Conservation (phyloP, 495 filamentous ascomycete genomes). For the Hyaloscypha hepaticicola region DNA sequence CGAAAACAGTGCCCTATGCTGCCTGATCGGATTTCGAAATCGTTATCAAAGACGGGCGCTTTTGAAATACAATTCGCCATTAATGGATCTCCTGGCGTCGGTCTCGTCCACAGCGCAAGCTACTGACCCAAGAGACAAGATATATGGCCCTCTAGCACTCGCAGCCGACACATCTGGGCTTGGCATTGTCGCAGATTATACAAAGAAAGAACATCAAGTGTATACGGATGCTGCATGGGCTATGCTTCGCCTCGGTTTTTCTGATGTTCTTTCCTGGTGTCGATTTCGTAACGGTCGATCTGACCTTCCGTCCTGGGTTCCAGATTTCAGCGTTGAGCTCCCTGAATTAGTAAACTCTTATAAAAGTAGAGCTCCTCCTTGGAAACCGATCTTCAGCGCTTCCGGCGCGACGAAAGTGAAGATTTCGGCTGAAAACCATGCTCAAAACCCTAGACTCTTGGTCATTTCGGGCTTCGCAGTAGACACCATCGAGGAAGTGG, state of each 20-base stretch:
- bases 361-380: background rate
- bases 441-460: background rate
- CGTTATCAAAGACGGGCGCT: background rate
- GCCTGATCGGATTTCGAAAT: background rate
- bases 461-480: background rate
- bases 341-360: background rate
- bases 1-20: background rate
- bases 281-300: background rate
- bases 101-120: background rate
- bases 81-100: background rate
- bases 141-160: background rate
- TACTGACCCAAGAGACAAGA: background rate
- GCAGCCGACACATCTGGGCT: background rate
- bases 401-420: slow-evolving; percentile 7
- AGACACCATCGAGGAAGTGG: background rate
- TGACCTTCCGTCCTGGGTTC: slow-evolving; percentile 21
- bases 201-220: background rate
- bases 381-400: slow-evolving; percentile 1
- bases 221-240: background rate
- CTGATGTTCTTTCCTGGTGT: background rate
- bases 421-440: background rate
- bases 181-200: background rate
- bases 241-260: background rate
- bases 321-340: slow-evolving; percentile 12
- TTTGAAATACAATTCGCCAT: background rate